Evolutionary conservation across 192 early-diverging fungal species (phyloP), one percentile per base, ranked within the genome.

Genomic region (Mortierella claussenii): DNA sequence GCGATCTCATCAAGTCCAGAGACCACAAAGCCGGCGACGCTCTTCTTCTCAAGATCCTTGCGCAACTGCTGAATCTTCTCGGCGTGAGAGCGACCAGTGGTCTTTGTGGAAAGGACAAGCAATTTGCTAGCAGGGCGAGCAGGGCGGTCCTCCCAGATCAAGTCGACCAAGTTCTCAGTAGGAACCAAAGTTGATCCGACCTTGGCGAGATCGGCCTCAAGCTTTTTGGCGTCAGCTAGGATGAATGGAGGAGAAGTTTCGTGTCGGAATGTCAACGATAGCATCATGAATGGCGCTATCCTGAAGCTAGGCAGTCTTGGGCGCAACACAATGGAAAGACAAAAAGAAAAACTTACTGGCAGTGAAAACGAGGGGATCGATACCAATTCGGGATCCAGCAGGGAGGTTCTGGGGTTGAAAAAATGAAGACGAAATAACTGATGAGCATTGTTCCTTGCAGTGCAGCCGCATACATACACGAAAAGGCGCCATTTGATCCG

Each of bases 1-100:
- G 94, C 94, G 63, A 99, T 88, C 82, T 99, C 97, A 78, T 98
- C 97, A 55, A 99, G 83, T 9, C 90, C 95, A 8, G 95, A 89
- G 6, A 97, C 88, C 3, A 96, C 88, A 47, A 94, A 85, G 27
- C 93, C 97, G 60, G 86, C 88, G 8, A 79, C 80, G 15, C 84
- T 80, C 61, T 87, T 84, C 66, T 92, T 86, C 42, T 82, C 78
- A 26, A 96, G 81, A 50, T 83, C 74, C 26, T 83, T 88, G 31
- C 91, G 93, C 32, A 98, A 69, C 13, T 83, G 81, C 12, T 56
- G 60, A 28, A 97, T 86, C 83, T 98, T 97, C 26, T 91, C 91
- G 20, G 55, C 60, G 61, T 81, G 81, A 26, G 62, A 68, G 23
- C 66, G 56, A 27, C 83, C 83, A 45, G 68, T 59, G 43, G 75